phyloP scores from a whole-genome alignment of 2,329 filamentous ascomycete species.

The Epichloe brachyelytri region DNA sequence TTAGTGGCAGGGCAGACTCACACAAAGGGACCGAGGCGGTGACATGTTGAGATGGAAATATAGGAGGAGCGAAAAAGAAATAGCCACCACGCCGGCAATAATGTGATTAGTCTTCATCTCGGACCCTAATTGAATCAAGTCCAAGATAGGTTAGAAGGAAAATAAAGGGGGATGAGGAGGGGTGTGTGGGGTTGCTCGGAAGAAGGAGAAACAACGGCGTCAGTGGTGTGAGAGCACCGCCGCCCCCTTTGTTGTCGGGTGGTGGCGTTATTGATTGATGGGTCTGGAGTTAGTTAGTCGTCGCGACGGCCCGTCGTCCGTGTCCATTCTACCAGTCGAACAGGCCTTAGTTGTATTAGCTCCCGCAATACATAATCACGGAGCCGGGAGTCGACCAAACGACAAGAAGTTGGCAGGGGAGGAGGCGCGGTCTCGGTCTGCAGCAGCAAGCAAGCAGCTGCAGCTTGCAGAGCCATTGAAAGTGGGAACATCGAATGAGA shows the following conservation, averaged over 20 bases:
- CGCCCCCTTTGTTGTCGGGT: background rate
- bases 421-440: too few species aligned
- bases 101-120: background rate
- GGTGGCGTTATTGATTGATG: too few species aligned
- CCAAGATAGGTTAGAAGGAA: background rate
- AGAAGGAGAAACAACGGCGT: background rate
- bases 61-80: too few species aligned
- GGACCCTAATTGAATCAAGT: background rate
- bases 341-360: background rate
- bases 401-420: too few species aligned
- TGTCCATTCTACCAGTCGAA: too few species aligned
- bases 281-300: background rate
- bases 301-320: background rate
- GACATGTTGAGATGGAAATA: background rate
- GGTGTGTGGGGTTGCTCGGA: background rate
- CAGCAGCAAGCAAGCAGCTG: too few species aligned
- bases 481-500: too few species aligned
- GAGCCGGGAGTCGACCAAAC: too few species aligned
- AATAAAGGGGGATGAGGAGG: background rate
- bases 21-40: background rate
- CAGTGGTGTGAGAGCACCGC: background rate
- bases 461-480: too few species aligned
- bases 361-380: too few species aligned
- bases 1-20: too few species aligned
- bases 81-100: too few species aligned